Conservation (phyloP, 1,284 basidiomycete genomes). For the Ceraceosorus guamensis region DNA sequence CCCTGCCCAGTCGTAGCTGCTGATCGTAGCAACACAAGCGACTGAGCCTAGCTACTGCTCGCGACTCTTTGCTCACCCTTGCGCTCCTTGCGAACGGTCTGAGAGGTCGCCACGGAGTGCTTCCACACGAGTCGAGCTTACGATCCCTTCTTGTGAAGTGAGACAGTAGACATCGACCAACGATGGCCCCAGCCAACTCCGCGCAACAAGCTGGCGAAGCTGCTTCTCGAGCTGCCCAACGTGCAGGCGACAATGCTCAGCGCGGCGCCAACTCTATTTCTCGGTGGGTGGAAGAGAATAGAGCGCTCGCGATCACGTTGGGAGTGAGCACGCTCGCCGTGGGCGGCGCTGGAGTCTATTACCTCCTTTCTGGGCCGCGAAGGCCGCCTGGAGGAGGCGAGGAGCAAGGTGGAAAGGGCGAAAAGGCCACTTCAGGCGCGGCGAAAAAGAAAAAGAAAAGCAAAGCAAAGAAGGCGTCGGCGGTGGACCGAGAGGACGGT, state of each 20-base stretch:
- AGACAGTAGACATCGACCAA: too few relatives aligned
- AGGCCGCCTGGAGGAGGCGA: background rate
- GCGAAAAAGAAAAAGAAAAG: conserved; percentile 41
- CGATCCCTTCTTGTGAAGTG: too few relatives aligned
- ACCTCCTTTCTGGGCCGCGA: conserved; percentile 16
- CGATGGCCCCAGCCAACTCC: too few relatives aligned
- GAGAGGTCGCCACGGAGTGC: too few relatives aligned
- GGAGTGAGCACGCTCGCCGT: conserved; percentile 30
- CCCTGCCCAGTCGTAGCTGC: too few relatives aligned
- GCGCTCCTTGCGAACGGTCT: too few relatives aligned
- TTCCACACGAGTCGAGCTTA: too few relatives aligned
- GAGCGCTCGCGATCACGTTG: conserved; percentile 33
- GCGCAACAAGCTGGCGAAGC: background rate
- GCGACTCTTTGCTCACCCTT: too few relatives aligned
- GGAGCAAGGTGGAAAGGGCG: conserved; percentile 7
- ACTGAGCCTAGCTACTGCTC: too few relatives aligned
- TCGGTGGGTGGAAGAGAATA: conserved; percentile 42
- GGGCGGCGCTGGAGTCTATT: conserved; percentile 37
- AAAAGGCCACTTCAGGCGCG: conserved; percentile 14
- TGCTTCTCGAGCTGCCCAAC: background rate
- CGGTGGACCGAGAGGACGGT: conserved; percentile 17
- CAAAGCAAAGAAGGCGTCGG: conserved; percentile 25
- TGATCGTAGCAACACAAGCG: too few relatives aligned
- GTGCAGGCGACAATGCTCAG: background rate
- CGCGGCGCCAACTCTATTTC: conserved; percentile 2